Evolutionary conservation across 1,139 yeast genomes (phyloP), one percentile per base, ranked within the genome.

Genomic region (Taiozyma sp.): DNA sequence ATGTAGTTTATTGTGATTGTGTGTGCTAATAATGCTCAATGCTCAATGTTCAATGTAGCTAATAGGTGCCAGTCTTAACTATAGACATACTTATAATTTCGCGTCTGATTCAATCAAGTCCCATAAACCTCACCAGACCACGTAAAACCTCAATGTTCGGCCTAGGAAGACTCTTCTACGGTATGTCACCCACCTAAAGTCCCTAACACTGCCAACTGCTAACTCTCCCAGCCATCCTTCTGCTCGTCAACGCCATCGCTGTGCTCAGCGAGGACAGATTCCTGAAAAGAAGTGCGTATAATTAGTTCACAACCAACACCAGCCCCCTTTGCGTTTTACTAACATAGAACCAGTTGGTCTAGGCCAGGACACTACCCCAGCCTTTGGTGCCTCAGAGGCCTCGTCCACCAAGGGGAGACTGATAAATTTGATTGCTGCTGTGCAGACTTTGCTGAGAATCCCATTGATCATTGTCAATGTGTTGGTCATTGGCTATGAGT

Each of bases 261-360:
- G 85, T 88, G 43, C 73, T 88, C 46, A 85, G 87, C 60, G 96
- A 88, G 62, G 95, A 88, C 65, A 72, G 96, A 53, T 88, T 88
- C 63, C 72, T 88, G 50, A 83, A 85, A 57, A 71, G 96, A 66
- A 81, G 84, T 77, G 71, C 62, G 81, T 71, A 49, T 7, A 19
- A 13, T n/a, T 19, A 13, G n/a, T n/a, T n/a, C n/a, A n/a, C n/a
- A n/a, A n/a, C n/a, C n/a, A n/a, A n/a, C 24, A n/a, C n/a, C n/a
- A n/a, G n/a, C n/a, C n/a, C n/a, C n/a, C n/a, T n/a, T n/a, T n/a
- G n/a, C 43, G 32, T 30, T 26, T 14, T 22, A 51, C 61, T 54
- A 56, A 54, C 56, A 32, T 11, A 32, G 14, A 32, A 4, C 35
- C 42, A 73, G 77, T 78, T 48, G 83, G 83, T 16, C 71, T 80